Evolutionary conservation across 2,329 filamentous ascomycete species (phyloP).

Genomic region (Colletotrichum filicis): DNA sequence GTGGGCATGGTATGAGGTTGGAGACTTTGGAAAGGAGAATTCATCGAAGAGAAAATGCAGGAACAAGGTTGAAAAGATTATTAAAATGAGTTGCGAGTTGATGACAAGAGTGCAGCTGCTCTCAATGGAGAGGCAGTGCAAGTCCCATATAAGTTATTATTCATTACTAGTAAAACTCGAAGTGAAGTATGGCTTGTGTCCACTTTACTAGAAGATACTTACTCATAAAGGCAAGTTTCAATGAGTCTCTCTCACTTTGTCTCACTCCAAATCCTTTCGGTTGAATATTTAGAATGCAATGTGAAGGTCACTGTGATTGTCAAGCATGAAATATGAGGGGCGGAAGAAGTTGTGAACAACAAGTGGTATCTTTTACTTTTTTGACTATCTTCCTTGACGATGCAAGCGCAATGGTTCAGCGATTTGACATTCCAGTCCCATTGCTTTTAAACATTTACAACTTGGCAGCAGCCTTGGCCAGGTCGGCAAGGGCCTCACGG

Average conservation of each 20-base stretch:
- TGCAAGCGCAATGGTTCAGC: background rate
- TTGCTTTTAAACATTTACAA: conserved; percentile 17
- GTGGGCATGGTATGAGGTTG: background rate
- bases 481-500: conserved; percentile 74
- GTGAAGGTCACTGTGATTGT: too few relatives aligned
- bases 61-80: background rate
- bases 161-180: too few relatives aligned
- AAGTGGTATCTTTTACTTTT: conserved; percentile 14
- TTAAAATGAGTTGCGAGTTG: too few relatives aligned
- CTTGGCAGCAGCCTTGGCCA: conserved; percentile 63
- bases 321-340: background rate
- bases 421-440: background rate
- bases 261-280: too few relatives aligned
- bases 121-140: too few relatives aligned
- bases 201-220: too few relatives aligned
- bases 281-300: too few relatives aligned
- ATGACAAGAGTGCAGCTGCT: too few relatives aligned
- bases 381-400: background rate
- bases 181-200: too few relatives aligned
- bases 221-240: too few relatives aligned
- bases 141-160: too few relatives aligned
- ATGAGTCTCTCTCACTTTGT: too few relatives aligned
- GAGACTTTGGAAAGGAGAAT: background rate
- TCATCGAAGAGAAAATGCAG: background rate
- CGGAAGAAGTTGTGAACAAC: background rate